Conservation (phyloP, 225 moss, liverwort and hornwort genomes). For the Sphagnum contortum region DNA sequence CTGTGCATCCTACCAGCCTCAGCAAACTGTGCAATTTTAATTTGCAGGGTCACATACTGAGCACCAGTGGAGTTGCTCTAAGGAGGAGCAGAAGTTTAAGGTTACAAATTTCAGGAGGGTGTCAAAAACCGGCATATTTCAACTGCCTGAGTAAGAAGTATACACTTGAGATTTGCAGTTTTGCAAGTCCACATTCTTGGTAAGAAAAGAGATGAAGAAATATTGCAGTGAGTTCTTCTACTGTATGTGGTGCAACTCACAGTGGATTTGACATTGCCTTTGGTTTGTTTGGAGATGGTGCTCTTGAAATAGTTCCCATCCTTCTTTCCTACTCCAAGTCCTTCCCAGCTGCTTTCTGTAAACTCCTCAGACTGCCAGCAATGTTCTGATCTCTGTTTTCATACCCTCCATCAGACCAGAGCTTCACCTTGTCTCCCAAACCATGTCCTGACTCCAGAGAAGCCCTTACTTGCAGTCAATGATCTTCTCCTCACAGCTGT, state of each 20-base stretch:
- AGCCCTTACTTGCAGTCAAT: slow-evolving; percentile 21
- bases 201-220: not conserved
- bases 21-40: too few relatives aligned
- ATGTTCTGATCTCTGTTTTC: slow-evolving; percentile 15
- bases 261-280: slow-evolving; percentile 21
- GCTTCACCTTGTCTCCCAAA: slow-evolving; percentile 17
- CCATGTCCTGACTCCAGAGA: slow-evolving; percentile 7
- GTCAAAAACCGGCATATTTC: too few relatives aligned
- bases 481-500: slow-evolving; percentile 36
- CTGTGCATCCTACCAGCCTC: too few relatives aligned
- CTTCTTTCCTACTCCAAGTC: slow-evolving; percentile 11
- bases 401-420: slow-evolving; percentile 26
- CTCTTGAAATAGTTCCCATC: slow-evolving; percentile 18
- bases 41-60: slow-evolving; percentile 21
- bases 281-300: slow-evolving; percentile 8
- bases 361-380: slow-evolving; percentile 11
- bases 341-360: slow-evolving; percentile 47
- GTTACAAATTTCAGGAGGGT: not conserved
- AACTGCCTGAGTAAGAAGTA: too few relatives aligned
- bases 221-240: too few relatives aligned
- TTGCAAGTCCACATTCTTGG: too few relatives aligned
- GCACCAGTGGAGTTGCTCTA: slow-evolving; percentile 45
- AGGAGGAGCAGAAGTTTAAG: not conserved
- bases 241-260: not conserved
- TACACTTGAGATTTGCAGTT: too few relatives aligned